Conservation (phyloP, 2,329 filamentous ascomycete genomes). For the Verticillium tricorpus region DNA sequence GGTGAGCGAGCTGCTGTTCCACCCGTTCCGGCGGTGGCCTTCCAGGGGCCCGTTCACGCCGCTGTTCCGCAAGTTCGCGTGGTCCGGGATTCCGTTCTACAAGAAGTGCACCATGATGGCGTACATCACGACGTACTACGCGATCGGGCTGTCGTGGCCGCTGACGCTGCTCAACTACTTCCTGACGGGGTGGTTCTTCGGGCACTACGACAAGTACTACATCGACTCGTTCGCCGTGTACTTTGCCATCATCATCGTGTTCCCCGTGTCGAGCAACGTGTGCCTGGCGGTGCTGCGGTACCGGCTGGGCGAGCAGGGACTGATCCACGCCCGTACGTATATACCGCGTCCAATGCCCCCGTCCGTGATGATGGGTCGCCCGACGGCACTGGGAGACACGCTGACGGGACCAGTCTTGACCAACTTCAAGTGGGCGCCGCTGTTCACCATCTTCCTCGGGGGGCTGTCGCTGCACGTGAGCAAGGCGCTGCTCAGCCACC, state of each 20-base stretch:
- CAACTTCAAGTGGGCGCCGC: slow-evolving; percentile 60
- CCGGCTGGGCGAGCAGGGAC: slow-evolving; percentile 47
- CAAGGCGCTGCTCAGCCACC: slow-evolving; percentile 33
- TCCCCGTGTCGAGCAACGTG: slow-evolving; percentile 57
- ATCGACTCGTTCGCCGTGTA: slow-evolving; percentile 62
- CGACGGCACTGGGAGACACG: background rate
- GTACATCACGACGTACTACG: slow-evolving; percentile 69
- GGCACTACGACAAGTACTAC: slow-evolving; percentile 62
- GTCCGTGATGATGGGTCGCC: too few relatives aligned
- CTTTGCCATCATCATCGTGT: slow-evolving; percentile 59
- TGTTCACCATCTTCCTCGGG: slow-evolving; percentile 41
- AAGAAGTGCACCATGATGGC: slow-evolving; percentile 69
- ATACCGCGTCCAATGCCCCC: too few relatives aligned
- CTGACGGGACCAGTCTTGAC: slow-evolving; percentile 30
- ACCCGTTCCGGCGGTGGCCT: slow-evolving; percentile 59
- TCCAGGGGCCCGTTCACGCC: slow-evolving; percentile 59
- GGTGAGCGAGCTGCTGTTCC: slow-evolving; percentile 66
- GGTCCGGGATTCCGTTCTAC: slow-evolving; percentile 55
- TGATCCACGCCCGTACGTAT: slow-evolving; percentile 30
- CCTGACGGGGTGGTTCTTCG: slow-evolving; percentile 66
- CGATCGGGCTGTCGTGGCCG: slow-evolving; percentile 61
- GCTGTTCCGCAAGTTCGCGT: slow-evolving; percentile 57
- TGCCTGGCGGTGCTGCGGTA: slow-evolving; percentile 59
- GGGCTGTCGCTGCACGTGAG: slow-evolving; percentile 36
- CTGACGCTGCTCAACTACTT: slow-evolving; percentile 67